Evolutionary conservation across 306 rosid genomes (phyloP).

Genomic region (Sindora glabra): DNA sequence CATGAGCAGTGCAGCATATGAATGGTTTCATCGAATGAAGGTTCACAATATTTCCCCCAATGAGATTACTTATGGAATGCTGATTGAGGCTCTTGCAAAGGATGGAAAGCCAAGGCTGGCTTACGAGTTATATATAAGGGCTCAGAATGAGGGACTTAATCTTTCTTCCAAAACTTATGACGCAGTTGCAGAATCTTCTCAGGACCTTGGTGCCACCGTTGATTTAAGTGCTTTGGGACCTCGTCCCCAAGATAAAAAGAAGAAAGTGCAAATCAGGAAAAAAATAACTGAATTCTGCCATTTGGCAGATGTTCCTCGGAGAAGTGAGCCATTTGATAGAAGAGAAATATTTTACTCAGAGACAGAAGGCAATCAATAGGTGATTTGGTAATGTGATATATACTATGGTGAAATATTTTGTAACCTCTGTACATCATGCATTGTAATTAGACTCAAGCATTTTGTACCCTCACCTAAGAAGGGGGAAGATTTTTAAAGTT

Average conservation of each 20-base stretch:
- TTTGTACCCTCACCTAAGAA: slow-evolving; percentile 7
- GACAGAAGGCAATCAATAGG: slow-evolving; percentile 3
- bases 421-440: slow-evolving; percentile 25
- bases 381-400: slow-evolving; percentile 11
- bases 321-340: slow-evolving; percentile 34
- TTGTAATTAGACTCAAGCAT: neutral
- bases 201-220: slow-evolving; percentile 38
- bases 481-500: too few species aligned
- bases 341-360: slow-evolving; percentile 21
- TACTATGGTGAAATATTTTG: slow-evolving; percentile 15
- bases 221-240: slow-evolving; percentile 54
- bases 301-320: slow-evolving; percentile 30
- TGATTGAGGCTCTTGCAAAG: slow-evolving; percentile 80
- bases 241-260: slow-evolving; percentile 51
- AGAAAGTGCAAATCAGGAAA: slow-evolving; percentile 26
- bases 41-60: slow-evolving; percentile 62
- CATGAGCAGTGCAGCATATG: slow-evolving; percentile 66
- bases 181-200: slow-evolving; percentile 47
- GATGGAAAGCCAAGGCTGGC: slow-evolving; percentile 88
- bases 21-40: slow-evolving; percentile 89
- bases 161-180: slow-evolving; percentile 76
- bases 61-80: slow-evolving; percentile 67
- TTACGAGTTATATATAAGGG: slow-evolving; percentile 63
- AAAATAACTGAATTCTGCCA: slow-evolving; percentile 28
- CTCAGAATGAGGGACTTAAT: slow-evolving; percentile 52